Evolutionary conservation across 1,284 basidiomycete genomes (phyloP).

Genomic region (Ustilago crameri): DNA sequence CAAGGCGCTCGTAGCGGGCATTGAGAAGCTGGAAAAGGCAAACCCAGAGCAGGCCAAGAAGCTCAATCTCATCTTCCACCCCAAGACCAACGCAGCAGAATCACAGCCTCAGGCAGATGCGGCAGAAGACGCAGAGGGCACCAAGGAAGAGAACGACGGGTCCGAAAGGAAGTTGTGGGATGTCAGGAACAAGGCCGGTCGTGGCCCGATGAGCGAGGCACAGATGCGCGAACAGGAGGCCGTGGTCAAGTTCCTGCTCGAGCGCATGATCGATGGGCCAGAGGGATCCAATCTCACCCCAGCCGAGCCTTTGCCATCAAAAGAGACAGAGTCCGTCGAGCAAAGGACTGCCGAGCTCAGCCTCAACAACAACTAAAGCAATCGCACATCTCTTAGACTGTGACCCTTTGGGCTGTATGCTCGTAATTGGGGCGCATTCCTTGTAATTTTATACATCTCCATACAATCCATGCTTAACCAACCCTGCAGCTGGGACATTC

Average conservation of each 20-base stretch:
- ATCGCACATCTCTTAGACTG: neutral
- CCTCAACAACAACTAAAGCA: conserved; percentile 14
- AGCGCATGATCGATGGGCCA: conserved; percentile 51
- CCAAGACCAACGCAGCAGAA: conserved; percentile 4
- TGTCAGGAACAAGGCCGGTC: conserved; percentile 61
- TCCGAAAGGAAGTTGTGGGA: conserved; percentile 64
- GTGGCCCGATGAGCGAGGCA: conserved; percentile 66
- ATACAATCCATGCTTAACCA: neutral
- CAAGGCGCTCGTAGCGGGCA: conserved; percentile 49
- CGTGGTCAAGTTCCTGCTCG: conserved; percentile 62
- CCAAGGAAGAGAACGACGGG: conserved; percentile 36
- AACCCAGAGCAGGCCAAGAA: conserved; percentile 35
- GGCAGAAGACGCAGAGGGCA: neutral
- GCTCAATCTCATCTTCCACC: conserved; percentile 40
- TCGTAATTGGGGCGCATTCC: neutral
- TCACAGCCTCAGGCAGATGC: conserved; percentile 13
- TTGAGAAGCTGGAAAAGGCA: conserved; percentile 50
- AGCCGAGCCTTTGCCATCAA: conserved; percentile 29
- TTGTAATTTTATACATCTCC: conserved; percentile 3
- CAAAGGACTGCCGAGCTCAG: conserved; percentile 28
- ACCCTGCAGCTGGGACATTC: too few relatives aligned
- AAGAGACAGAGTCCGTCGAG: conserved; percentile 9
- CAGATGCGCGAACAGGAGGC: conserved; percentile 64
- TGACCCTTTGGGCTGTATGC: neutral
- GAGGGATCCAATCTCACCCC: conserved; percentile 23